Conservation (phyloP, 2,329 filamentous ascomycete genomes). For the Colletotrichum lindemuthianum region DNA sequence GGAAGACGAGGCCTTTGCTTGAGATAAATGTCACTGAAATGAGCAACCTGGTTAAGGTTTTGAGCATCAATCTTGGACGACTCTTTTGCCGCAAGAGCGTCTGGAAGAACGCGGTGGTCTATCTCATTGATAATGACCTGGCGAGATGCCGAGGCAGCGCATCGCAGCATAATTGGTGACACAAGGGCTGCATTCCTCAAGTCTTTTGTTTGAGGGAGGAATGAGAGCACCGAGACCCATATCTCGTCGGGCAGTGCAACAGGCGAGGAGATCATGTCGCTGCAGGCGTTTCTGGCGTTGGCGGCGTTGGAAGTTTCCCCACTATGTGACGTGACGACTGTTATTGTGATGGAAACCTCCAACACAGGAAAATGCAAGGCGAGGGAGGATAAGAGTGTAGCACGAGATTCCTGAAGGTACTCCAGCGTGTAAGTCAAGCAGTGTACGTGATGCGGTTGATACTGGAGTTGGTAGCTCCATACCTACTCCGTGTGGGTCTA, state of each 20-base stretch:
- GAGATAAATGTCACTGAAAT: slow-evolving; percentile 24
- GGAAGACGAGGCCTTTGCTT: slow-evolving; percentile 19
- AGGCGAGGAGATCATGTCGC: no score
- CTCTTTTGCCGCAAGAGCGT: slow-evolving; percentile 15
- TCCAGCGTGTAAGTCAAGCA: no score
- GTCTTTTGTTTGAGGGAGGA: slow-evolving; percentile 17
- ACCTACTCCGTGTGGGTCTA: no score
- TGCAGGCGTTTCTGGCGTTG: no score
- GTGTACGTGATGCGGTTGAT: no score
- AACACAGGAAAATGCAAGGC: no score
- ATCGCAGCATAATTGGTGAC: slow-evolving; percentile 16
- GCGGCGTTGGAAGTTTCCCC: no score
- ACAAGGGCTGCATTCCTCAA: slow-evolving; percentile 25
- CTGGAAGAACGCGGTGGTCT: slow-evolving; percentile 7
- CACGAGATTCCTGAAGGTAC: neutral
- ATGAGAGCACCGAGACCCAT: slow-evolving; percentile 24
- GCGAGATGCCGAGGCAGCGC: slow-evolving; percentile 28
- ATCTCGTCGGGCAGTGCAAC: slow-evolving; percentile 20
- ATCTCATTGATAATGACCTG: slow-evolving; percentile 30
- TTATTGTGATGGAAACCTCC: no score
- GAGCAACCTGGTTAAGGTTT: slow-evolving; percentile 5
- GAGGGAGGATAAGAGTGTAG: neutral
- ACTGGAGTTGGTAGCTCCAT: neutral
- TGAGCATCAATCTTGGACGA: slow-evolving; percentile 13
- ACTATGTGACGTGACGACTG: no score